Evolutionary conservation across 2,329 filamentous ascomycete genomes (phyloP).

Genomic region (Colletotrichum simmondsii): DNA sequence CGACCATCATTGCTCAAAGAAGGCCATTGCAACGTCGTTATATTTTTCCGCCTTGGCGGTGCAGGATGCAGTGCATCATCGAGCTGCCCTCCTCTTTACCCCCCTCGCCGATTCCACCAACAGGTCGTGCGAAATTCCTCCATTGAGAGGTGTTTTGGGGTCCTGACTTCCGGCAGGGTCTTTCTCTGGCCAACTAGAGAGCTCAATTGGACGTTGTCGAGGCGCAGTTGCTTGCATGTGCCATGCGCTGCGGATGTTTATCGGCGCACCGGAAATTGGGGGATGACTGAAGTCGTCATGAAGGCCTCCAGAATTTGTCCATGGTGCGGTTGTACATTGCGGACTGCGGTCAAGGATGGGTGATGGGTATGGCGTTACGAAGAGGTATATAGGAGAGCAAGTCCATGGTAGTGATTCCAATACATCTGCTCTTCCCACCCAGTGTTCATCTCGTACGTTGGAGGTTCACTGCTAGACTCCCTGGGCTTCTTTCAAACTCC

Average conservation of each 20-base stretch:
- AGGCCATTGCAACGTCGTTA: not conserved
- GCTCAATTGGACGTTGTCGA: not conserved
- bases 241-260: not conserved
- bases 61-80: not conserved
- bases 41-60: slow-evolving; percentile 26
- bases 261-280: not conserved
- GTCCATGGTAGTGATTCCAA: not conserved
- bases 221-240: not conserved
- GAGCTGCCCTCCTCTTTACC: not conserved
- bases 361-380: too few relatives aligned
- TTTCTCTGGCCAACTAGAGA: not conserved
- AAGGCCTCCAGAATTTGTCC: not conserved
- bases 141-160: not conserved
- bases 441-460: not conserved
- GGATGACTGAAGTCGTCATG: not conserved
- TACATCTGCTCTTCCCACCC: too few relatives aligned
- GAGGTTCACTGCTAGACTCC: too few relatives aligned
- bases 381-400: not conserved
- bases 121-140: slow-evolving; percentile 4
- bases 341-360: not conserved
- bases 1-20: not conserved
- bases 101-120: not conserved
- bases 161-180: not conserved
- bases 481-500: not conserved
- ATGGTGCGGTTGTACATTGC: not conserved